Evolutionary conservation across 2,329 filamentous ascomycete genomes (phyloP), one percentile per base, ranked within the genome.

Genomic region (Colletotrichum sp.): DNA sequence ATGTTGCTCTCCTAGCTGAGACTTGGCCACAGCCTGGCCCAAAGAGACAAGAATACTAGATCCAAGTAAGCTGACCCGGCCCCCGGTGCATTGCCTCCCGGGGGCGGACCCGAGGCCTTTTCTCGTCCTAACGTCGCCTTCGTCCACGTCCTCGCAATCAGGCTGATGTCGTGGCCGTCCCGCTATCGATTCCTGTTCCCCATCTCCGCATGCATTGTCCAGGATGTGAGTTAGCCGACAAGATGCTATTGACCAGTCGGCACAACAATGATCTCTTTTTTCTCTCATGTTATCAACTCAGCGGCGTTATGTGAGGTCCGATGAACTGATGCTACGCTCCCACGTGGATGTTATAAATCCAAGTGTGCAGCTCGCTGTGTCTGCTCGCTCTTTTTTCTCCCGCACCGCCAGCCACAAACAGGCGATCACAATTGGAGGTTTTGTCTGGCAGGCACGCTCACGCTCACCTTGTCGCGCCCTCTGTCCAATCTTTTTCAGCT

Each of bases 271-370:
- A 59, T 59, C 16, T 59, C 8, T 59, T 59, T 59, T 67, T 18
- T 67, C 59, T 62, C 44, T 66, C 44, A 44, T 59, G 49, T 67
- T 66, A 71, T 59, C 24, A 30, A 71, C 8, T 4, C 30, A 36
- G 13, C 26, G 16, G 68, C 57, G 6, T 55, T 18, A 15, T 36
- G 24, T 57, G 49, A 66, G 26, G 44, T 21, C 15, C 16, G 15
- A 44, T 36, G 24, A 49, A 32, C 21, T 49, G 69, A 67, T 72
- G 49, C 62, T n/a, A 66, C 49, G 60, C 49, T 67, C 21, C 69
- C 69, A 66, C 62, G 69, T 66, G 69, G 62, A 67, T 30, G 62
- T 66, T 72, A 72, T 66, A 67, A 72, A 44, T 26, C 69, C 24
- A 28, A 28, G 30, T n/a, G 32, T 30, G 34, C 60, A 66, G 44